Base-by-base conservation (phyloP, 2,329 filamentous ascomycete species). In the Karstenula rhodostoma region DNA sequence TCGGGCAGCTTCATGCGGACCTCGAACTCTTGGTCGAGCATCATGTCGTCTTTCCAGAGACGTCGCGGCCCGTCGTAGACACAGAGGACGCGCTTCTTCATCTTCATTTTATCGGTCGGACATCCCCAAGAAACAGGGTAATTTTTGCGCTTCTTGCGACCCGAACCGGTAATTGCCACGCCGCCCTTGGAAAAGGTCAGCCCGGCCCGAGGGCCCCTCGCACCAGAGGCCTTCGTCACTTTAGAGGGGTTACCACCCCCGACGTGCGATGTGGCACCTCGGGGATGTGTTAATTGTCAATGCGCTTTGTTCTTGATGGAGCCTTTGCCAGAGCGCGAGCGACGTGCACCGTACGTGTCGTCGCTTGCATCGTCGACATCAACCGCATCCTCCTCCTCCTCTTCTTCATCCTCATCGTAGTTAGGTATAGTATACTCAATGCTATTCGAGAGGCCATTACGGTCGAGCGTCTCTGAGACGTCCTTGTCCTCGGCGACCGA, bases 11-110 rank as follows among this genome's bases (percentile, higher is more conserved):
- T 89, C 77, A 97, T 85, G 73, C 94, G 92, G 40, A 98, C 93
- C 80, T 99, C 95, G 73, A 95, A 94, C 70, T 97, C 93, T 17
- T 91, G 93, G 69, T 94, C 93, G 52, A 99, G 89, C 93, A 97
- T 96, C 93, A 98, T 95, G 80, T 99, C 95, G 75, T 99, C 95
- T 83, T 98, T 98, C 86, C 92, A 95, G 52, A 99, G 85, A 44
- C 94, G 89, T 56, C 94, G 89, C 17, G 86, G 86, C 0, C 95
- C 95, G 73, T 98, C 93, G 72, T 96, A 99, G 22, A 96, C 92
- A 65, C 93, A 93, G 72, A 98, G 85, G 57, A 97, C 93, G 29
- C 95, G 91, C 87, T 97, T 97, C 87, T 96, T 97, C 88, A 96
- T 96, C 75, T 91, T 96, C 92, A 98, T 97, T 82, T 95, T 93